Evolutionary conservation across 2,329 filamentous ascomycete genomes (phyloP).

Genomic region (Phialophora expanda): DNA sequence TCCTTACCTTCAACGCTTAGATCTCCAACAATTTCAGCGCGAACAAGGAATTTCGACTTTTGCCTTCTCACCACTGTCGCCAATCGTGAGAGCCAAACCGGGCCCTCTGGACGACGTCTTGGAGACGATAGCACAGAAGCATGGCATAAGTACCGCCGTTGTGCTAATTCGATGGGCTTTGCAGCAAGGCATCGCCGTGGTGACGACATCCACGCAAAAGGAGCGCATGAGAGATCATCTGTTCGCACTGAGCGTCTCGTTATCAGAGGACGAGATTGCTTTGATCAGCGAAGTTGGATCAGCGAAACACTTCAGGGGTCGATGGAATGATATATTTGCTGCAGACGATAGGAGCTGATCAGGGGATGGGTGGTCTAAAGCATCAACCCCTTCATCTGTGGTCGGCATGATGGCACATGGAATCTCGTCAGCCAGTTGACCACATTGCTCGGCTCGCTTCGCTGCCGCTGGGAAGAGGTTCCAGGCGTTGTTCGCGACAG

Average conservation of each 20-base stretch:
- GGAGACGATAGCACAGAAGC: constrained; percentile 12
- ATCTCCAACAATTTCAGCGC: constrained; percentile 68
- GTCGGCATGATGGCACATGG: not conserved
- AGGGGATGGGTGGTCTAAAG: not conserved
- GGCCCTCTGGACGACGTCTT: constrained; percentile 12
- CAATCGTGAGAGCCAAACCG: constrained; percentile 16
- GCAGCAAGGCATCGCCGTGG: constrained; percentile 16
- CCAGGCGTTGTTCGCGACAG: not conserved
- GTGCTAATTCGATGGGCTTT: constrained; percentile 17
- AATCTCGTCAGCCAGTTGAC: not conserved
- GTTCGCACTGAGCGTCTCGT: constrained; percentile 2
- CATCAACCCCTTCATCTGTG: not conserved
- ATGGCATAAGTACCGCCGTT: constrained; percentile 17
- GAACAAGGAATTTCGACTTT: constrained; percentile 13
- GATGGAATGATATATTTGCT: constrained; percentile 22
- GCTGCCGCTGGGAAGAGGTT: not conserved
- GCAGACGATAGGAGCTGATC: constrained; percentile 13
- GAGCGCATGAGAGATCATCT: constrained; percentile 22
- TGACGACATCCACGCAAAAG: constrained; percentile 15
- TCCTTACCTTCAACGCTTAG: constrained; percentile 65
- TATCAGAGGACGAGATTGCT: constrained; percentile 9
- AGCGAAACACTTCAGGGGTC: constrained; percentile 17
- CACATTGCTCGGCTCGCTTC: not conserved
- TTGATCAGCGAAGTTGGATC: constrained; percentile 14
- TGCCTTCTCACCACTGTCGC: constrained; percentile 21